Conservation (phyloP, 768 basidiomycete species). For the Leucosporidium scottii region DNA sequence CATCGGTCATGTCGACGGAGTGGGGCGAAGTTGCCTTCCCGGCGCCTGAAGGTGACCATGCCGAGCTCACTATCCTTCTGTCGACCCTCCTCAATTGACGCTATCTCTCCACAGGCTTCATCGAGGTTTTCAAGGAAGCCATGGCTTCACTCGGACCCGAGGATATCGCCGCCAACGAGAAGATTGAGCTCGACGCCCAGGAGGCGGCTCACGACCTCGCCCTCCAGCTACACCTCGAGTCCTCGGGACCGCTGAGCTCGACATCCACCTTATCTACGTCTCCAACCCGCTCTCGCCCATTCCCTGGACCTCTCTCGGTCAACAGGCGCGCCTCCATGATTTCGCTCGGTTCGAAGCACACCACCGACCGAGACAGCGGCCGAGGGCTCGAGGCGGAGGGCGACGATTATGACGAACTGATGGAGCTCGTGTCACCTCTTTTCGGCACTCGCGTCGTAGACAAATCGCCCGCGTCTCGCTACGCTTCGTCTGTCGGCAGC, state of each 20-base stretch:
- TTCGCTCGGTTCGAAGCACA: neutral
- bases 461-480: no score
- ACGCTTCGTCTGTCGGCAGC: no score
- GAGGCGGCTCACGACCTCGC: constrained; percentile 6
- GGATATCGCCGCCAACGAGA: constrained; percentile 10
- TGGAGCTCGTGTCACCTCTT: neutral
- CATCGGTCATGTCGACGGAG: constrained; percentile 12
- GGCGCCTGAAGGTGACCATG: constrained; percentile 19
- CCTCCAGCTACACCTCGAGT: neutral
- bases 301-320: neutral
- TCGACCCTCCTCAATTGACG: neutral
- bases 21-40: constrained; percentile 23
- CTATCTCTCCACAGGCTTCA: neutral
- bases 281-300: neutral
- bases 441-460: neutral
- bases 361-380: no score
- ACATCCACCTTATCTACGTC: neutral
- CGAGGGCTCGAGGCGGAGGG: neutral
- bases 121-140: constrained; percentile 16
- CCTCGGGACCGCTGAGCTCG: neutral
- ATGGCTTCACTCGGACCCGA: constrained; percentile 18
- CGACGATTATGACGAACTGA: neutral
- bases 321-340: neutral
- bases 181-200: constrained; percentile 12
- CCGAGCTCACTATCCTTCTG: neutral